Base-by-base conservation (phyloP, 2,329 filamentous ascomycete species). In the Beauveria sp. region DNA sequence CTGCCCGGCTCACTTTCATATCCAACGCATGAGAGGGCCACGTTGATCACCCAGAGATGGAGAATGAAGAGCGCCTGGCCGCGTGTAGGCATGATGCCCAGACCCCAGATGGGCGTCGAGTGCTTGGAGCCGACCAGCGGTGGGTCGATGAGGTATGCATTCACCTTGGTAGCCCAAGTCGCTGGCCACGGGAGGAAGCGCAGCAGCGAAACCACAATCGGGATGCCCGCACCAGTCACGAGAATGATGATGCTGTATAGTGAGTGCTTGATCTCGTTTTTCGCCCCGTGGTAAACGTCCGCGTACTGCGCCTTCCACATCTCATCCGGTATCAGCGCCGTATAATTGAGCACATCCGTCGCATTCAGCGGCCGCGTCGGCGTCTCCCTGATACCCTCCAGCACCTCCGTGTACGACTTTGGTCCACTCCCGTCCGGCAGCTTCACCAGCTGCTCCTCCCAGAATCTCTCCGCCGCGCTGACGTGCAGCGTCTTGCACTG, bases 1-100 rank as follows among this genome's bases (percentile, higher is more conserved):
- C 65, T 55, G 57, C 75, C 70, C 0, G 72, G 73, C 3, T 63
- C 46, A 1, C 61, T 61, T 0, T 66, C 59, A 56, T 73, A 75
- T 2, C 70, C 70, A 12, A 70, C 66, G 18, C 69, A 67, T 5
- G 63, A 65, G 2, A 76, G 67, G 14, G 75, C 51, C 14, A 73
- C 60, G 62, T 79, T 79, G 22, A 78, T 65, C 18, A 67, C 63
- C 20, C 76, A 62, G 20, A 79, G 68, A 52, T 75, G 67, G 12
- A 70, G 48, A 40, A 82, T 76, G 66, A 77, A 81, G 14, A 80
- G 56, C 8, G 69, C 66, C 48, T 80, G 79, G 18, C 68, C 69
- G 5, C 65, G 59, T 3, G 65, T 71, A 4, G 69, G 69, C 34
- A 67, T 61, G 40, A 67, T 59, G 12, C 60, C 64, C 20, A 64